Percentiles rank a stretch among this genome's conserved stretches.
Evolutionary conservation across 2,329 filamentous ascomycete species (phyloP).

Genomic region (Calonectria pauciramosa): DNA sequence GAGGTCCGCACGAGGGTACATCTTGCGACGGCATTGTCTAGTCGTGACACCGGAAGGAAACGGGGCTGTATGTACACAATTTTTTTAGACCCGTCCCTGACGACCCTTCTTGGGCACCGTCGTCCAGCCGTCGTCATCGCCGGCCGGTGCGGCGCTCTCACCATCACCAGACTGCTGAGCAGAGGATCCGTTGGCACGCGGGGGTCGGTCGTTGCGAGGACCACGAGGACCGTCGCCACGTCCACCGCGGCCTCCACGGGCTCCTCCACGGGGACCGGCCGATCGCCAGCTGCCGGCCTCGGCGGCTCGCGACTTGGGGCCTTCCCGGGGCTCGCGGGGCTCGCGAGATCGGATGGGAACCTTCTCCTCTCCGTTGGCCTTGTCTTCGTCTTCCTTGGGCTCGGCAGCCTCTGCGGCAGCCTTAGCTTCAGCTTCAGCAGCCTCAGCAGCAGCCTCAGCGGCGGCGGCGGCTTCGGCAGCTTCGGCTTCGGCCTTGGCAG

Average conservation of each 20-base stretch:
- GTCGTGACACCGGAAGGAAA: constrained; percentile 52
- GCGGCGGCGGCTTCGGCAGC: constrained; percentile 55
- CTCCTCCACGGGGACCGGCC: constrained; percentile 62
- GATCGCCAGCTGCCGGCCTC: constrained; percentile 74
- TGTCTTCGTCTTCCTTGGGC: constrained; percentile 46
- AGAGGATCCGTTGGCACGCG: constrained; percentile 64
- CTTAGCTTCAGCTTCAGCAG: constrained; percentile 41
- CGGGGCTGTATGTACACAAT: constrained; percentile 52
- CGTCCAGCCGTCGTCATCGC: constrained; percentile 74
- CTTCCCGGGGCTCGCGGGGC: constrained; percentile 53
- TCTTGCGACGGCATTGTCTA: constrained; percentile 51
- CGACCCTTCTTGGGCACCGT: constrained; percentile 62
- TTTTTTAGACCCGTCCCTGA: constrained; percentile 50
- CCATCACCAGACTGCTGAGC: constrained; percentile 52
- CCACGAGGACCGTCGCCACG: constrained; percentile 58
- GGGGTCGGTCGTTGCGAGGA: constrained; percentile 60
- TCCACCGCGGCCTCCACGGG: constrained; percentile 59
- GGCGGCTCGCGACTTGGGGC: constrained; percentile 66
- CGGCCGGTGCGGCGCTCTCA: constrained; percentile 54
- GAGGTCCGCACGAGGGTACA: constrained; percentile 40
- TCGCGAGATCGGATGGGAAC: constrained; percentile 51
- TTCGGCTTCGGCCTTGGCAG: constrained; percentile 60
- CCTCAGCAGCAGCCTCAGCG: constrained; percentile 52
- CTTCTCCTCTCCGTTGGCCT: constrained; percentile 63
- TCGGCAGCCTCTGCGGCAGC: constrained; percentile 29